Evolutionary conservation across 208 protist species (phyloP), one percentile per base, ranked within the genome.

Genomic region (Crithidia expoeki): DNA sequence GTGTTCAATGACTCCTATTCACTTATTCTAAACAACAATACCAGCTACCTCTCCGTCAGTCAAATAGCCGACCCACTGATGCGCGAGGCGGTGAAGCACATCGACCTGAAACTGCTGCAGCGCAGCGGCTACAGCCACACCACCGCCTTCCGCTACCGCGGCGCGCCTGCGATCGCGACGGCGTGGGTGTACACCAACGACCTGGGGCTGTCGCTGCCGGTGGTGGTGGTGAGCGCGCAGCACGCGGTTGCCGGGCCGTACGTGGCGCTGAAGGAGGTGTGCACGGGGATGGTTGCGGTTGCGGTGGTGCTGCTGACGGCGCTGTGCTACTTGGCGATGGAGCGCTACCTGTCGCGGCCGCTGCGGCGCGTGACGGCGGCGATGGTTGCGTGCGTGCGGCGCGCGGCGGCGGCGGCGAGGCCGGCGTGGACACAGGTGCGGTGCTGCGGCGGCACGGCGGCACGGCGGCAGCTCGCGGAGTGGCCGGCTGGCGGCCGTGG

Each of bases 1-100:
- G 55, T 66, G 16, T n/a, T n/a, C n/a, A 46, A 56, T 10, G 25
- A 52, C 49, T 2, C 33, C 6, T 44, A 44, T 14, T 17, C 10
- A 7, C n/a, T n/a, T n/a, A 44, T 44, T 14, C 38, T 44, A 7
- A 14, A 14, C 7, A 14, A 44, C 10, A 17, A 7, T 17, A 23
- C 64, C 0, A 44, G 27, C 23, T 81, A 72, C 47, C 49, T 79
- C 27, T 19, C 30, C 12, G 40, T 57, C 2, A 78, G 72, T 36
- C 44, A 81, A n/a, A 47, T 82, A 16, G 30, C 23, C 40, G 60
- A 82, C 66, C 76, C 80, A 1, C 59, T 85, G 40, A 80, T 85
- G 80, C 57, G 67, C 4, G 53, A 56, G 19, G 80, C 76, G 36
- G 44, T 85, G 21, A 36, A 58, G 62, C 68, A 79, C 46, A 42